Conservation (phyloP, 306 rosid species). For the Ammopiptanthus mongolicus region DNA sequence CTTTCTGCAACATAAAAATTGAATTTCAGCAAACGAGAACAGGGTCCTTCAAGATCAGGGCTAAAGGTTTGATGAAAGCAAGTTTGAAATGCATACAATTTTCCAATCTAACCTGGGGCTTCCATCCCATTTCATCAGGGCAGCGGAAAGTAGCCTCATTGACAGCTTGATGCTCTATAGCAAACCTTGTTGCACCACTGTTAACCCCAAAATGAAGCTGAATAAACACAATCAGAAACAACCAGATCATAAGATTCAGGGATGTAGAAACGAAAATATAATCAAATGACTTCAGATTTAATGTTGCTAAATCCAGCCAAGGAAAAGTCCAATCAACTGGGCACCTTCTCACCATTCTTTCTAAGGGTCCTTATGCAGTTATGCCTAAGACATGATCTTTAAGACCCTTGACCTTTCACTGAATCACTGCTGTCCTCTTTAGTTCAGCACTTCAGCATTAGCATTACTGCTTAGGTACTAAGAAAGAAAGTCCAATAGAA, state of each 20-base stretch:
- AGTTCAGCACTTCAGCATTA: not conserved
- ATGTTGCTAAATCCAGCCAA: not conserved
- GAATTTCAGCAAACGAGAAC: slow-evolving; percentile 12
- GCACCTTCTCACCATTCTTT: slow-evolving; percentile 3
- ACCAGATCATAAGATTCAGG: not conserved
- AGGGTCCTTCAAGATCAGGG: not conserved
- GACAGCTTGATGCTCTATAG: slow-evolving; percentile 89
- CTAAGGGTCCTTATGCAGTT: not conserved
- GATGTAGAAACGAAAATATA: not conserved
- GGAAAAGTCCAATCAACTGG: not conserved
- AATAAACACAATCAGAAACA: slow-evolving; percentile 14
- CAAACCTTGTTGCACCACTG: slow-evolving; percentile 90
- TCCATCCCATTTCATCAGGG: slow-evolving; percentile 99
- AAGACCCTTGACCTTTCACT: not conserved
- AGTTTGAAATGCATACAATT: not conserved
- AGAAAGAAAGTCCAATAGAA: not conserved
- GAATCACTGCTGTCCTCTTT: not conserved
- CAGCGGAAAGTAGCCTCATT: slow-evolving; percentile 95
- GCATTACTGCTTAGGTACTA: not conserved
- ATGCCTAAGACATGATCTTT: not conserved
- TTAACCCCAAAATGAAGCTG: slow-evolving; percentile 97
- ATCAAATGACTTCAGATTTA: not conserved
- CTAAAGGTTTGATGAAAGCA: slow-evolving; percentile 9
- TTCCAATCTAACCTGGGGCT: slow-evolving; percentile 68
- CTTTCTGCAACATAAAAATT: slow-evolving; percentile 62